Conservation (phyloP, 345 rosid species). For the Diplotaxis tenuifolia region DNA sequence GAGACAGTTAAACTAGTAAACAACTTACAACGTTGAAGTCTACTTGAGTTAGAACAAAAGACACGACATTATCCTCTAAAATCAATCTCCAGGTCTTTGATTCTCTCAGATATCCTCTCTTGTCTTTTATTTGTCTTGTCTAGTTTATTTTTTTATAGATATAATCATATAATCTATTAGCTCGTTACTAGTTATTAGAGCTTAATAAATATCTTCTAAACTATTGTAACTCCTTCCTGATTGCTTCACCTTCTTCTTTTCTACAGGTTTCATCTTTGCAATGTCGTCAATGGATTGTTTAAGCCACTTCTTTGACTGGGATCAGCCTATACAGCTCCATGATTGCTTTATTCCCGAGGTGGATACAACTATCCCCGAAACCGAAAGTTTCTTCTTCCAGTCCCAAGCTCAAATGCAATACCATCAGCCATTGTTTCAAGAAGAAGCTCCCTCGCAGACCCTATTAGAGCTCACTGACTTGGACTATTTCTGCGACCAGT, state of each 20-base stretch:
- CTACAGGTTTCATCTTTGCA: background rate
- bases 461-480: background rate
- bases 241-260: slow-evolving; percentile 25
- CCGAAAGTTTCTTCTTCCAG: slow-evolving; percentile 10
- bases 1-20: slow-evolving; percentile 9
- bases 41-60: background rate
- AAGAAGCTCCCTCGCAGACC: slow-evolving; percentile 13
- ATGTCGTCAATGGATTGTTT: slow-evolving; percentile 22
- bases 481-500: slow-evolving; percentile 7
- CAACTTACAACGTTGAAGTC: slow-evolving; percentile 3
- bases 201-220: background rate
- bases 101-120: slow-evolving; percentile 15
- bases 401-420: background rate
- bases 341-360: slow-evolving; percentile 32
- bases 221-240: slow-evolving; percentile 17
- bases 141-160: background rate
- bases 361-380: slow-evolving; percentile 23
- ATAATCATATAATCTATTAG: background rate
- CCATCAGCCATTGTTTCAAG: slow-evolving; percentile 6
- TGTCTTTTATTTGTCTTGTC: slow-evolving; percentile 20
- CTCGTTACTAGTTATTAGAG: slow-evolving; percentile 2
- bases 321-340: slow-evolving; percentile 11
- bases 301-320: slow-evolving; percentile 23
- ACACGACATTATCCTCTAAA: slow-evolving; percentile 17
- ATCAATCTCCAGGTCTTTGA: background rate